phyloP scores from a whole-genome alignment of 1,139 yeast genomes.

The Suhomyces coccinellae region DNA sequence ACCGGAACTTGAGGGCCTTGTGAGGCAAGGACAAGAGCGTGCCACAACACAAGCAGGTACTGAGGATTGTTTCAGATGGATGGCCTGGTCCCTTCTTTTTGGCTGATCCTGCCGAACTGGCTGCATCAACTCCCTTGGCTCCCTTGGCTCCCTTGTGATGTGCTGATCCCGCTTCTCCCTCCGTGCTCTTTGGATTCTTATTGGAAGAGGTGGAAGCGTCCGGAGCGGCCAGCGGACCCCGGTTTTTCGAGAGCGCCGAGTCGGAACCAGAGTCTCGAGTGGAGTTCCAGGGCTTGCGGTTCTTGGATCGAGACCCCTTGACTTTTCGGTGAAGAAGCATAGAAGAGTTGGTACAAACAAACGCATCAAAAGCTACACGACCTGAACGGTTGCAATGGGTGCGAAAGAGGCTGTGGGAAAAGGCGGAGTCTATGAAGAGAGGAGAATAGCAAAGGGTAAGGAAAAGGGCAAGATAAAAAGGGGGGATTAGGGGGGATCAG shows the following conservation, averaged over 20 bases:
- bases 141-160: neutral
- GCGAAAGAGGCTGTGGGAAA: constrained; percentile 7
- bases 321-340: constrained; percentile 2
- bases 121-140: neutral
- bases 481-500: no score
- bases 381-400: constrained; percentile 8
- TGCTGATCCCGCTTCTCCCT: neutral
- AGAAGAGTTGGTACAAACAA: constrained; percentile 4
- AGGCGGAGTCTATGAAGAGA: neutral
- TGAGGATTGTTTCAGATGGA: neutral
- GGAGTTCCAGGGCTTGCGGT: constrained; percentile 2
- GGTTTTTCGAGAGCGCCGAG: neutral
- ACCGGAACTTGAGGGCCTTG: constrained; percentile 49
- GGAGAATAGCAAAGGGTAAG: neutral
- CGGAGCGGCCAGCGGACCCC: neutral
- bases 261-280: neutral
- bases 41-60: constrained; percentile 54
- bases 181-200: neutral
- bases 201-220: neutral
- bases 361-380: constrained; percentile 1
- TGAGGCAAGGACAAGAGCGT: constrained; percentile 52
- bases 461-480: neutral
- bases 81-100: neutral
- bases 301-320: constrained; percentile 3
- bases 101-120: neutral